Evolutionary conservation across 805 yeast species (phyloP).

Genomic region (Tetrapisispora phaffii): DNA sequence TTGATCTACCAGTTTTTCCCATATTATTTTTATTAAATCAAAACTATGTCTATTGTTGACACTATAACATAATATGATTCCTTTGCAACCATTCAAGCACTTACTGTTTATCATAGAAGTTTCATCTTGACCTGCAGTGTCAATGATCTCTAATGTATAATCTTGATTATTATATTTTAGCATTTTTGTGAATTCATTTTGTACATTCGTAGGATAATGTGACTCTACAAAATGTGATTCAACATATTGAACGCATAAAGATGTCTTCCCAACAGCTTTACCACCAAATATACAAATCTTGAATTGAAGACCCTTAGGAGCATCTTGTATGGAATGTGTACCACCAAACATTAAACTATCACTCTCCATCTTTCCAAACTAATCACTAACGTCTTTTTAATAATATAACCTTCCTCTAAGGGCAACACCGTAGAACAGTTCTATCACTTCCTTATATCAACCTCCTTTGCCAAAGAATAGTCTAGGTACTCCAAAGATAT

Average conservation of each 20-base stretch:
- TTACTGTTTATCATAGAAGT: slow-evolving; percentile 71
- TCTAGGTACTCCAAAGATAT: too few species aligned
- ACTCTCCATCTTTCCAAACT: slow-evolving; percentile 1
- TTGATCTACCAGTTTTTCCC: slow-evolving; percentile 75
- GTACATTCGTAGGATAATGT: slow-evolving; percentile 77
- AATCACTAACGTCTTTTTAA: too few species aligned
- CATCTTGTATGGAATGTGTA: neutral
- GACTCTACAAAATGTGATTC: slow-evolving; percentile 83
- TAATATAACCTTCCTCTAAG: too few species aligned
- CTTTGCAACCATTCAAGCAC: slow-evolving; percentile 65
- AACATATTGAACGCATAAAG: slow-evolving; percentile 73
- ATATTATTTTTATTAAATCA: slow-evolving; percentile 61
- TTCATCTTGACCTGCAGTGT: slow-evolving; percentile 92
- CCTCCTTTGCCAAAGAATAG: too few species aligned
- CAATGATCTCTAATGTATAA: slow-evolving; percentile 74
- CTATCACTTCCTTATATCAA: too few species aligned
- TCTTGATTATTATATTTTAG: slow-evolving; percentile 54
- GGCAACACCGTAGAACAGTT: too few species aligned
- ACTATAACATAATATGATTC: slow-evolving; percentile 72
- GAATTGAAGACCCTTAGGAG: slow-evolving; percentile 24
- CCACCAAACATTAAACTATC: slow-evolving; percentile 1
- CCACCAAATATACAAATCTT: slow-evolving; percentile 83
- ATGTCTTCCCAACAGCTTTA: slow-evolving; percentile 79
- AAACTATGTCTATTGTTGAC: slow-evolving; percentile 71
- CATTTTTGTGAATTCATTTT: slow-evolving; percentile 68